Base-by-base conservation (phyloP, 192 early-diverging fungal species). In the Rhizoclosmatium globosum region DNA sequence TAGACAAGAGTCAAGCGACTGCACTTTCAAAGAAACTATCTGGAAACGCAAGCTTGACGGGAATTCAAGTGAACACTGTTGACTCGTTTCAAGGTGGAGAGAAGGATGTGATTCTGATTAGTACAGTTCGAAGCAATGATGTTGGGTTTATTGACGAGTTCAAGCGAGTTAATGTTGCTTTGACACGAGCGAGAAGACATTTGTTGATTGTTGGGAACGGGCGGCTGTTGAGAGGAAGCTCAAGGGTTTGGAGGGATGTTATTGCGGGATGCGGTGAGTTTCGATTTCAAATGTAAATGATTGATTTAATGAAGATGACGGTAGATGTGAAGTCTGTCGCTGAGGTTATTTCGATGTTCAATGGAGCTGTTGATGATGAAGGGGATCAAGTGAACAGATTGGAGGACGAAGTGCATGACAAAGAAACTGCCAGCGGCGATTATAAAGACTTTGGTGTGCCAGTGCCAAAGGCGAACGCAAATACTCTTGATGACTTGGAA, bases 11-110 rank as follows among this genome's bases (percentile, higher is more conserved):
- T 43, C 68, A 81, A 62, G 71, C 69, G 7, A 62, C n/a, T 4
- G 21, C 62, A 9, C 57, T 80, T 21, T 21, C 6, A 7, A 23
- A 41, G 6, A 77, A 77, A 47, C 38, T 76, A 13, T 60, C 48
- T 19, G 64, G 64, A 3, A 53, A 53, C 4, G 23, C 62, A 21
- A 39, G 19, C 56, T 38, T 71, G 41, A 50, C 65, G 42, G 83
- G 78, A 47, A 77, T 84, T 4, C 66, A 91, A 81, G 86, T 89
- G 38, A 91, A 90, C 7, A 94, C 93, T 2, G 90, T 92, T 0
- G 93, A 94, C 74, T 90, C 93, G 17, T 94, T 94, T 69, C 86
- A 94, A 82, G 94, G 94, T 41, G 92, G 92, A 11, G 94, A 95
- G 64, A 92, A 91, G 67, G 85, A 91, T n/a, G 80, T 95, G 41